Conservation (phyloP, 176 grass and related monocot species). For the Chrysopogon serrulatus region DNA sequence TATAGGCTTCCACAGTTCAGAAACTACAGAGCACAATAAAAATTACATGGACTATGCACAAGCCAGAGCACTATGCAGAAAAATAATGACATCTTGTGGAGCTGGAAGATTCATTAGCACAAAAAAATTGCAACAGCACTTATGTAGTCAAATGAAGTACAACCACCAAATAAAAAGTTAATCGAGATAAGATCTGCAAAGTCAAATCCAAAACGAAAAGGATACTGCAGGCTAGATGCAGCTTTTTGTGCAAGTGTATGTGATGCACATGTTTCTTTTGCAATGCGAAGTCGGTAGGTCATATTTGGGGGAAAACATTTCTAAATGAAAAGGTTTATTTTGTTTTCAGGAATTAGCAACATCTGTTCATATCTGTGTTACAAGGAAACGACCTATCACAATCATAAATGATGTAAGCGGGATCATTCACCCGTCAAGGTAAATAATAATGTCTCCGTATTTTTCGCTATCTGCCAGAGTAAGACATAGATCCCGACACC, state of each 20-base stretch:
- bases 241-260: neutral
- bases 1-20: neutral
- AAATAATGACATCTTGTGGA: no score
- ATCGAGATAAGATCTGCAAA: no score
- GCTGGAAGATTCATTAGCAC: no score
- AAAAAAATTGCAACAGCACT: no score
- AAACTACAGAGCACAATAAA: constrained; percentile 1
- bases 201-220: no score
- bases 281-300: neutral
- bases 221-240: no score
- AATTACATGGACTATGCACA: constrained; percentile 8
- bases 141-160: neutral
- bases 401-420: constrained; percentile 70
- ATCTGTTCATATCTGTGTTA: constrained; percentile 44
- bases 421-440: constrained; percentile 65
- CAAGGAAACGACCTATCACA: constrained; percentile 50
- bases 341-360: constrained; percentile 59
- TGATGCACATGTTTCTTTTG: constrained; percentile 15
- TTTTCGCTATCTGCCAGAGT: no score
- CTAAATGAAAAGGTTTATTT: neutral
- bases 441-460: no score
- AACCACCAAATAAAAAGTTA: no score
- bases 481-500: neutral
- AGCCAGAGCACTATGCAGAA: neutral
- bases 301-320: neutral